phyloP scores from a whole-genome alignment of 2,329 filamentous ascomycete genomes.

The Ophiobolus disseminans region DNA sequence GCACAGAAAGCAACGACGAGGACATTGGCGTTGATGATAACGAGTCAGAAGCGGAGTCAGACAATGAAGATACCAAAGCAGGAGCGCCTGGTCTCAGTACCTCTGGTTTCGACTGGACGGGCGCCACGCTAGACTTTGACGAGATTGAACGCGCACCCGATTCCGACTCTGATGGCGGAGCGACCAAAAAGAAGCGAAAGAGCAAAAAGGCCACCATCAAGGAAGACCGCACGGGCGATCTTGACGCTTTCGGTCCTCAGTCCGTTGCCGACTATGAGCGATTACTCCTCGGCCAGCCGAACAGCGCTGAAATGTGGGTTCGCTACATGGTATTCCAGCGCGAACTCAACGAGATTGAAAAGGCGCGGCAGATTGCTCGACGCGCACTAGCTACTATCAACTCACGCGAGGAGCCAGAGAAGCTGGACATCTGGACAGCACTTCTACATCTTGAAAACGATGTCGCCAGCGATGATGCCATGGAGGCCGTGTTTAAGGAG shows the following conservation, averaged over 20 bases:
- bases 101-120: constrained; percentile 88
- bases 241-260: constrained; percentile 87
- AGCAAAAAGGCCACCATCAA: constrained; percentile 77
- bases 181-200: constrained; percentile 70
- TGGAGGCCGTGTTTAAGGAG: constrained; percentile 87
- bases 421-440: constrained; percentile 94
- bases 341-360: constrained; percentile 85
- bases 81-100: constrained; percentile 66
- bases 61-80: constrained; percentile 26
- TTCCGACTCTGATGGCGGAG: constrained; percentile 60
- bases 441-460: constrained; percentile 92
- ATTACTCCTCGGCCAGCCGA: constrained; percentile 86
- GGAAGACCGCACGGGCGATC: constrained; percentile 88
- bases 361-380: constrained; percentile 87
- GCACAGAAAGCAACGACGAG: constrained; percentile 44
- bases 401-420: constrained; percentile 88
- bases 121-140: constrained; percentile 60
- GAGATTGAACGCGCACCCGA: constrained; percentile 63
- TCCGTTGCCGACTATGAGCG: constrained; percentile 93
- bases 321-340: constrained; percentile 99
- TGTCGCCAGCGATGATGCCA: constrained; percentile 81
- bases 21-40: constrained; percentile 44
- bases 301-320: constrained; percentile 93
- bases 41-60: constrained; percentile 44
- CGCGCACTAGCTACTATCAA: constrained; percentile 90